Evolutionary conservation across 2,329 filamentous ascomycete species (phyloP).

Genomic region (Apiospora malaysiana): DNA sequence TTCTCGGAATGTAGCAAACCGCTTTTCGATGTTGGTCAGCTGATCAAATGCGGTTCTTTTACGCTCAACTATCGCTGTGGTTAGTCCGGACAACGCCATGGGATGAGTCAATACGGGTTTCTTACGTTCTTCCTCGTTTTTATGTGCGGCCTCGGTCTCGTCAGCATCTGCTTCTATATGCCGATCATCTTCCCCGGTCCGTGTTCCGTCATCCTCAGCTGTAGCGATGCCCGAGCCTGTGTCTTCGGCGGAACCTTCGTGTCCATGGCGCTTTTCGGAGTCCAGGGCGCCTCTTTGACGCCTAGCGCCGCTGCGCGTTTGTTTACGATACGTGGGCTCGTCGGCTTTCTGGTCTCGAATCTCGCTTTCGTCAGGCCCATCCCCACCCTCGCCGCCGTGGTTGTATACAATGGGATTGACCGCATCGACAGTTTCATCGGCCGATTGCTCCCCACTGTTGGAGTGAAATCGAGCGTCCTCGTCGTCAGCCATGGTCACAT

Average conservation of each 20-base stretch:
- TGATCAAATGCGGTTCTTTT: constrained; percentile 83
- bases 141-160: constrained; percentile 63
- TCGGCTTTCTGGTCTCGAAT: constrained; percentile 28
- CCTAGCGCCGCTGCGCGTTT: constrained; percentile 43
- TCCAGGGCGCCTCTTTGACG: constrained; percentile 36
- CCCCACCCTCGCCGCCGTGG: constrained; percentile 24
- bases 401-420: not conserved
- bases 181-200: constrained; percentile 61
- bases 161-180: constrained; percentile 62
- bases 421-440: constrained; percentile 37
- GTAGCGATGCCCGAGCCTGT: constrained; percentile 32
- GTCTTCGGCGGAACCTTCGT: constrained; percentile 26
- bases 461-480: constrained; percentile 39
- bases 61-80: constrained; percentile 65
- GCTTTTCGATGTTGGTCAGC: constrained; percentile 80
- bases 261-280: constrained; percentile 18
- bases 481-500: constrained; percentile 42
- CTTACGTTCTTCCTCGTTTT: constrained; percentile 69
- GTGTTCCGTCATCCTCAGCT: constrained; percentile 48
- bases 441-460: constrained; percentile 40
- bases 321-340: constrained; percentile 34
- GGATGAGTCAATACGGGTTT: not conserved
- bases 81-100: not conserved
- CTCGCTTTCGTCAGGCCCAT: constrained; percentile 31
- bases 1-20: constrained; percentile 86